A percentile compares a stretch with the other conserved stretches of the same genome.
Conservation (phyloP, 2,329 filamentous ascomycete genomes). For the Penicillium thymicola region DNA sequence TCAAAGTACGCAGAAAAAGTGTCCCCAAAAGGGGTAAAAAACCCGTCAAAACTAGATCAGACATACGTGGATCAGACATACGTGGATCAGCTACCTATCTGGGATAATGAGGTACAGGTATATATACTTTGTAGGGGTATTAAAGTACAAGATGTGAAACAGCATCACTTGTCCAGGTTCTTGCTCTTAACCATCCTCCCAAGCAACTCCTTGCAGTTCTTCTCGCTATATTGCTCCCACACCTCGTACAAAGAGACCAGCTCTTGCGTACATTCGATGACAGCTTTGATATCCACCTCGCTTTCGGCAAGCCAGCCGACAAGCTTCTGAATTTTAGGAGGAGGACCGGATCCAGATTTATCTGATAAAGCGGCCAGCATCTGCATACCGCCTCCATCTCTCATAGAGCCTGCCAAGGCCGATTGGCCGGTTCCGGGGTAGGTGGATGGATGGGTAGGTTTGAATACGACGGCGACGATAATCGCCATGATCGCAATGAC, state of each 20-base stretch:
- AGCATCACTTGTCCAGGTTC: constrained; percentile 53
- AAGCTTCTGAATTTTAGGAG: constrained; percentile 58
- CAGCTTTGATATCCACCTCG: constrained; percentile 75
- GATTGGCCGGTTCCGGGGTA: constrained; percentile 34
- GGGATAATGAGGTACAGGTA: not conserved
- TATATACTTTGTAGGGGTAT: not conserved
- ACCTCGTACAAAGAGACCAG: constrained; percentile 83
- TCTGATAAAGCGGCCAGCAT: constrained; percentile 36
- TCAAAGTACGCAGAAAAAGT: not conserved
- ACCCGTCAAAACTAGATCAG: not conserved
- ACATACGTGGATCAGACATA: not conserved
- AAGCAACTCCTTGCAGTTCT: constrained; percentile 62
- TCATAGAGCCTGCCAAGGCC: constrained; percentile 33
- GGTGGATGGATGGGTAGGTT: constrained; percentile 53
- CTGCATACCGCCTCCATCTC: constrained; percentile 35
- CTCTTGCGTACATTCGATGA: constrained; percentile 88
- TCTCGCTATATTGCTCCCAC: constrained; percentile 65
- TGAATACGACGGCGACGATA: constrained; percentile 76
- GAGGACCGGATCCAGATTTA: constrained; percentile 28
- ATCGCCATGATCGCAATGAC: constrained; percentile 83
- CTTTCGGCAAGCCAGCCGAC: constrained; percentile 83
- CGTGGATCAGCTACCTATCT: not conserved
- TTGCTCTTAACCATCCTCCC: constrained; percentile 60
- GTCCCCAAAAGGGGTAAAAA: not conserved
- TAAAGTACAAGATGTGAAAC: not conserved